Conservation (phyloP, 768 basidiomycete genomes). For the Pisolithus tinctorius region DNA sequence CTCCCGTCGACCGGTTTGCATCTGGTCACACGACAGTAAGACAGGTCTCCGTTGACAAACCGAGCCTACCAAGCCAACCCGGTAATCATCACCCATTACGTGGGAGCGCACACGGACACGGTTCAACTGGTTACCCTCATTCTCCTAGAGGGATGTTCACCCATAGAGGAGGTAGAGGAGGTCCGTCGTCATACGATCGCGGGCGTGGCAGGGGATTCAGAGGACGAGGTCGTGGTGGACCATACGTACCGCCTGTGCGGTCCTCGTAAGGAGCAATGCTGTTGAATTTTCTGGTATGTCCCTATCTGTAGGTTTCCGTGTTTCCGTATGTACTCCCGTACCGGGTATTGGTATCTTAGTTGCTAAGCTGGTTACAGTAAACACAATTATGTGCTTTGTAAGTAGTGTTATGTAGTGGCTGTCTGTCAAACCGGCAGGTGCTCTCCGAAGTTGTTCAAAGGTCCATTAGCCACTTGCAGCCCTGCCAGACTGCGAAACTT, state of each 20-base stretch:
- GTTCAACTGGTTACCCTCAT: slow-evolving; percentile 12
- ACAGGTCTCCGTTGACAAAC: not conserved
- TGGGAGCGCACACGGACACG: slow-evolving; percentile 24
- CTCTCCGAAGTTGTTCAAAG: slow-evolving; percentile 12
- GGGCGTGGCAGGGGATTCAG: slow-evolving; percentile 26
- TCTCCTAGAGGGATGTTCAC: slow-evolving; percentile 19
- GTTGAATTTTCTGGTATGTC: not conserved
- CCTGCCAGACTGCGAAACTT: slow-evolving; percentile 87
- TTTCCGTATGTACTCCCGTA: too few species aligned
- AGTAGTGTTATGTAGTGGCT: too few species aligned
- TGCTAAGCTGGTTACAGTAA: too few species aligned
- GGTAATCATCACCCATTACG: slow-evolving; percentile 16
- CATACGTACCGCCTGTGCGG: slow-evolving; percentile 1
- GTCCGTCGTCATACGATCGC: slow-evolving; percentile 21
- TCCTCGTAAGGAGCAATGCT: slow-evolving; percentile 4
- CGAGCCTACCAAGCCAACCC: not conserved
- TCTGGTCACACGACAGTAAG: not conserved
- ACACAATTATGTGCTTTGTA: too few species aligned
- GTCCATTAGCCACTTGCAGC: slow-evolving; percentile 23
- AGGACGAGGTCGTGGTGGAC: slow-evolving; percentile 26
- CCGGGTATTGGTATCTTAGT: too few species aligned
- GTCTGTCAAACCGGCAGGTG: not conserved
- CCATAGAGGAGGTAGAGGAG: slow-evolving; percentile 29
- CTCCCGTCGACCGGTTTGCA: not conserved
- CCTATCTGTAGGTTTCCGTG: not conserved